Percentiles rank a stretch among this genome's conserved stretches.
These are phyloP conservation scores for Candida montana DNA, from an alignment of 805 yeast species.

Conservation along the genomic window DNA sequence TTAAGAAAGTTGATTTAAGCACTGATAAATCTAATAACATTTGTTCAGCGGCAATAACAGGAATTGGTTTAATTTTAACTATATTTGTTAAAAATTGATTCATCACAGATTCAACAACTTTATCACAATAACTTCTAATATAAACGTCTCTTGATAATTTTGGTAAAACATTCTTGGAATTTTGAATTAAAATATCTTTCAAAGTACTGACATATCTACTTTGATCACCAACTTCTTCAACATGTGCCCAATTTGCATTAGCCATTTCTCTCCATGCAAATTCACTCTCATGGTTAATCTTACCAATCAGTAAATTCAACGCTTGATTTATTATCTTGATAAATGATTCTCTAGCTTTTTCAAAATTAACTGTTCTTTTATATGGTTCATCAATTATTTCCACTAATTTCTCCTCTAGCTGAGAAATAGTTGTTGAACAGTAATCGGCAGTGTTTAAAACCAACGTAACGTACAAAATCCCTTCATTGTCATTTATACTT, in stretches of 20 bases:
- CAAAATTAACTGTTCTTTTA: conserved; percentile 45
- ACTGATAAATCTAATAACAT: conserved; percentile 65
- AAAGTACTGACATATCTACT: conserved; percentile 66
- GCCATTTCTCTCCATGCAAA: conserved; percentile 81
- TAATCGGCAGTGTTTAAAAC: conserved; percentile 88
- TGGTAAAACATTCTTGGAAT: conserved; percentile 44
- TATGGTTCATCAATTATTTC: conserved; percentile 37
- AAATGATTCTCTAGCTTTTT: conserved; percentile 49
- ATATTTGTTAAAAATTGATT: conserved; percentile 53
- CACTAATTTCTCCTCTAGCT: conserved; percentile 59
- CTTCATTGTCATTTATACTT: conserved; percentile 43
- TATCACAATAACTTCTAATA: conserved; percentile 68
- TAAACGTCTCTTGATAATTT: conserved; percentile 65
- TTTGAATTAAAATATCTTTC: conserved; percentile 39
- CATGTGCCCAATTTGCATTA: conserved; percentile 66
- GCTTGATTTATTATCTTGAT: conserved; percentile 53
- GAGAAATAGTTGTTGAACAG: conserved; percentile 70
- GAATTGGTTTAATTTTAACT: conserved; percentile 58
- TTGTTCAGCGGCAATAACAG: conserved; percentile 73
- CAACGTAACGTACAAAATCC: conserved; percentile 60
- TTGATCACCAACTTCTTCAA: conserved; percentile 62
- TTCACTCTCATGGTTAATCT: conserved; percentile 56
- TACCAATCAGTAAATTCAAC: conserved; percentile 47
- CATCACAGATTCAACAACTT: conserved; percentile 60
- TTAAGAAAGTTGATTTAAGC: conserved; percentile 47